Percentiles rank a stretch among this genome's conserved stretches.
Conservation (phyloP, 345 rosid genomes). For the Tarenaya hassleriana region DNA sequence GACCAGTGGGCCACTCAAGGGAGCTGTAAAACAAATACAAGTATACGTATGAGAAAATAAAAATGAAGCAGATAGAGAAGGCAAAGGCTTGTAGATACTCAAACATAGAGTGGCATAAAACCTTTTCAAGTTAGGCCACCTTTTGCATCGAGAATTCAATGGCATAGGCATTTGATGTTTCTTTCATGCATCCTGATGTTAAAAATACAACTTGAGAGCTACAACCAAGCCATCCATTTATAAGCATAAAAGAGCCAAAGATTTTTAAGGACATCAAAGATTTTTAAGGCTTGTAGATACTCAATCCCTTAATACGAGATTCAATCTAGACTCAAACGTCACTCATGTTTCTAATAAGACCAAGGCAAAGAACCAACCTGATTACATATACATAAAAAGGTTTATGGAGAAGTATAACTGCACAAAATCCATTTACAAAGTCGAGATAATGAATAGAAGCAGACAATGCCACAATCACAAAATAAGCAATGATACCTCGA, state of each 20-base stretch:
- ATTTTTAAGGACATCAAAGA: not conserved
- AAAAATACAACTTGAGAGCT: not conserved
- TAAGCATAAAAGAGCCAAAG: not conserved
- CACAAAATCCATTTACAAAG: not conserved
- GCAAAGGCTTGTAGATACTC: not conserved
- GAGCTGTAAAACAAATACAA: conserved; percentile 56
- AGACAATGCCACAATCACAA: conserved; percentile 17
- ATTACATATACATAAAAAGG: not conserved
- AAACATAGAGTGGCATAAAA: not conserved
- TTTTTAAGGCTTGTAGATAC: too few species aligned
- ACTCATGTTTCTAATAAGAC: not conserved
- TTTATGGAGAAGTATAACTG: not conserved
- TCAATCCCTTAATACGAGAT: too few species aligned
- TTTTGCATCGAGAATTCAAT: conserved; percentile 2
- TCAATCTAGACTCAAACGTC: too few species aligned
- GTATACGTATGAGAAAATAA: conserved; percentile 18
- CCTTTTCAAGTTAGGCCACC: too few species aligned
- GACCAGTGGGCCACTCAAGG: conserved; percentile 91
- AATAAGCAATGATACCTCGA: conserved; percentile 44
- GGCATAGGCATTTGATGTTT: not conserved
- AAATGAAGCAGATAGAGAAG: conserved; percentile 7
- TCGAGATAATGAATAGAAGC: conserved; percentile 5
- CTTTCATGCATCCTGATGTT: conserved; percentile 16
- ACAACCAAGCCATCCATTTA: not conserved
- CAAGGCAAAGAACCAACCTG: not conserved